Conservation (phyloP, 2,329 filamentous ascomycete genomes). For the Exophiala sideris region DNA sequence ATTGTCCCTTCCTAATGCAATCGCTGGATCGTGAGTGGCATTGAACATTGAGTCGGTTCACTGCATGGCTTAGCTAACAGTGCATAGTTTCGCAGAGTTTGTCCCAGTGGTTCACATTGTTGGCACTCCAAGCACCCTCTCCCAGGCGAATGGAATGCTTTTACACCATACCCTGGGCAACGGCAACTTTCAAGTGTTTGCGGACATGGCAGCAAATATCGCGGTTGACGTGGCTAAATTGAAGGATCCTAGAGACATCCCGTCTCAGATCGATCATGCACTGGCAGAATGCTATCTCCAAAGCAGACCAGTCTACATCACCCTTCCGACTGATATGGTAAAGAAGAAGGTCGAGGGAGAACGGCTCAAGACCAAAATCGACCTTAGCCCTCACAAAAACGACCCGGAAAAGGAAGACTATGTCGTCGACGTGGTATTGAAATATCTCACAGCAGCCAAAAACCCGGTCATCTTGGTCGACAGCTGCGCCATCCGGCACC, state of each 20-base stretch:
- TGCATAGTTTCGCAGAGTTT: conserved; percentile 55
- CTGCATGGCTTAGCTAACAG: background rate
- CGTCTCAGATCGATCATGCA: conserved; percentile 28
- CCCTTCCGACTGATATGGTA: conserved; percentile 28
- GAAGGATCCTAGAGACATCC: conserved; percentile 24
- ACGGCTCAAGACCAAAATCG: conserved; percentile 63
- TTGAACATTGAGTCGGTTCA: background rate
- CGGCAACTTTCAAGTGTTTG: conserved; percentile 26
- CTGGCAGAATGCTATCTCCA: conserved; percentile 26
- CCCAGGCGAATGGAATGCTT: conserved; percentile 46
- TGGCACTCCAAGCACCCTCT: conserved; percentile 50
- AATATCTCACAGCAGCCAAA: conserved; percentile 44
- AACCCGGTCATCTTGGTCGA: conserved; percentile 53
- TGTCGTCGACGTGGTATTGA: conserved; percentile 32
- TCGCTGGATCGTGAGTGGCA: conserved; percentile 51
- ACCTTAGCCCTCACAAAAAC: conserved; percentile 22
- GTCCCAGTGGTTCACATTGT: conserved; percentile 60
- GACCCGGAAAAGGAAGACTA: conserved; percentile 29
- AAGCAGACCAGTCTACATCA: conserved; percentile 29
- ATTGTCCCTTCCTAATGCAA: conserved; percentile 35
- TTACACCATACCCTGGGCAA: conserved; percentile 33
- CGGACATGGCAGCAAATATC: conserved; percentile 24
- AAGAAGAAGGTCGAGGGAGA: conserved; percentile 54
- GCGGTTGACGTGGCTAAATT: conserved; percentile 23
- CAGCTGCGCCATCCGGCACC: conserved; percentile 44